Evolutionary conservation across 1,284 basidiomycete genomes (phyloP), one percentile per base, ranked within the genome.

Genomic region (Moesziomyces antarcticus): DNA sequence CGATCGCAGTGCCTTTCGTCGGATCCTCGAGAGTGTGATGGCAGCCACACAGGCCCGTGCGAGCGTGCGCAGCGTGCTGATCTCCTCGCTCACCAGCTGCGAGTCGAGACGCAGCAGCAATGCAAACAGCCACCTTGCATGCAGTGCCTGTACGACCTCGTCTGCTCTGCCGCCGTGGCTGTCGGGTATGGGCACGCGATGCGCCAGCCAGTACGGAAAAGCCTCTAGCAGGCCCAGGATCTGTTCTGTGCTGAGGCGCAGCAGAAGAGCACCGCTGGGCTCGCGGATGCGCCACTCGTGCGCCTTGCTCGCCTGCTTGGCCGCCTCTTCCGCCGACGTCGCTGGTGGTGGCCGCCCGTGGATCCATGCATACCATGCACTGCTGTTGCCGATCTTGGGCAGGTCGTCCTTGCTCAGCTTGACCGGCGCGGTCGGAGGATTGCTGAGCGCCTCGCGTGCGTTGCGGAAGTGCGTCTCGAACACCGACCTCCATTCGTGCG

Each of bases 121-220:
- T 3, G 88, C 87, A 83, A 96, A 93, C 47, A 94, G 89, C 94
- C 94, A 97, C 35, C 88, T 89, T 2, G 89, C 88, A 79, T 95
- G 92, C 22, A 87, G 85, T 53, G 89, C 87, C 5, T 89, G 89
- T 27, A 91, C 87, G 20, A 86, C 85, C 51, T 86, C 85, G 21
- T 48, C 35, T 5, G 37, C 43, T 5, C 33, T 14, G 16, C 51
- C 40, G 40, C 41, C 45, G 24, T 60, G 55, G 40, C 57, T 46
- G 37, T 58, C 56, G 4, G 60, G 57, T 1, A 64, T 50, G 8
- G 35, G 10, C 0, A 71, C 44, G 1, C 62, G 51, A 18, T 65
- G 64, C 3, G 66, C 54, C 3, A 77, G 55, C 75, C 75, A 77
- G 64, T 65, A 74, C 0, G 71, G 67, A 30, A 74, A 65, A 2